Evolutionary conservation across 768 basidiomycete species (phyloP).

Genomic region (Mrakia frigida): DNA sequence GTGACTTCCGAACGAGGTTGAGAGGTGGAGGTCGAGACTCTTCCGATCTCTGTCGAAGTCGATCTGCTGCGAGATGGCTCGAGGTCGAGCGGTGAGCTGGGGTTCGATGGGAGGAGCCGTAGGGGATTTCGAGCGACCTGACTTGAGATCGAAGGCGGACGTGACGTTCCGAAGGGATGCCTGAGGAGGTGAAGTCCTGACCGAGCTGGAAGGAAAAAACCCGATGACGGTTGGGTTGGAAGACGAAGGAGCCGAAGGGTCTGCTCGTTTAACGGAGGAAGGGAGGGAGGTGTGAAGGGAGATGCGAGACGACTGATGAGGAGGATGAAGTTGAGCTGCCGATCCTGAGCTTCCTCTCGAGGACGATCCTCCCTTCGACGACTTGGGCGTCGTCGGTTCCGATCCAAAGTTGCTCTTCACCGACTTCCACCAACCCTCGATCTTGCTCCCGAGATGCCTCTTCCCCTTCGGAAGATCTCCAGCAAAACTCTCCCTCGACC

Average conservation of each 20-base stretch:
- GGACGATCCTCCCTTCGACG: slow-evolving; percentile 2
- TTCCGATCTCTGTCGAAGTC: slow-evolving; percentile 4
- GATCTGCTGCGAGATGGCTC: slow-evolving; percentile 7
- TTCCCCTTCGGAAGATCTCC: slow-evolving; percentile 29
- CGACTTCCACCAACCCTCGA: slow-evolving; percentile 47
- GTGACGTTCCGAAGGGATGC: slow-evolving; percentile 11
- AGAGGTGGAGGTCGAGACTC: slow-evolving; percentile 25
- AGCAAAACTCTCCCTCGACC: slow-evolving; percentile 33
- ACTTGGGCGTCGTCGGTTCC: slow-evolving; percentile 30
- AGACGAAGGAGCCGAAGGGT: neutral
- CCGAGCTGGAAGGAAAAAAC: slow-evolving; percentile 11
- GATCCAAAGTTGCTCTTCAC: slow-evolving; percentile 43
- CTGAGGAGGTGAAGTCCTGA: slow-evolving; percentile 11
- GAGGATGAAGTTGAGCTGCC: neutral
- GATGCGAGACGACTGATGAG: neutral
- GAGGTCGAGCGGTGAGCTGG: neutral
- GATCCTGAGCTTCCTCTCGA: neutral
- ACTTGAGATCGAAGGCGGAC: slow-evolving; percentile 9
- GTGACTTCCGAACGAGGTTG: slow-evolving; percentile 19
- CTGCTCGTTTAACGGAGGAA: slow-evolving; percentile 3
- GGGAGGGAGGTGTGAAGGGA: slow-evolving; percentile 13
- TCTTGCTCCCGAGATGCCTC: slow-evolving; percentile 42
- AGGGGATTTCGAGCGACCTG: neutral
- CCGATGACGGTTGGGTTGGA: slow-evolving; percentile 16
- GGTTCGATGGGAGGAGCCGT: slow-evolving; percentile 7